Base-by-base conservation (phyloP, 352 stramenopile species). In the Phytophthora quininea region DNA sequence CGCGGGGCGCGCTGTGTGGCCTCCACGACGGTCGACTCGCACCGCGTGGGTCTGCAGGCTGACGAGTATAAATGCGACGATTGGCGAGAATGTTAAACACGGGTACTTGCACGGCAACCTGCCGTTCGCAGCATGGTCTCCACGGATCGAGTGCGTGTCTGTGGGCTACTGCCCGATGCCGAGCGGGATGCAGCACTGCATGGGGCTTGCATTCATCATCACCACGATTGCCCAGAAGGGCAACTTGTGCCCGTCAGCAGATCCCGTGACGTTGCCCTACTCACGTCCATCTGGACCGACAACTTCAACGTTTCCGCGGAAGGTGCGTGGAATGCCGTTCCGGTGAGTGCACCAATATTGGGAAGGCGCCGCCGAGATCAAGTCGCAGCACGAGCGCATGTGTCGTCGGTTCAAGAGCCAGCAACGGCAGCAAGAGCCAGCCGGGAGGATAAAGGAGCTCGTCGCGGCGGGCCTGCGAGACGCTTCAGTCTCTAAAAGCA, bases 351-450 rank as follows among this genome's bases (percentile, higher is more conserved):
- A 14, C 19, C 42, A 48, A 48, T 48, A 48, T 29, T n/a, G n/a
- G 11, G 42, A 14, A 48, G 42, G 7, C 42, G 7, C 5, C 10
- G 35, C 35, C 5, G 35, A 5, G 35, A 40, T 40, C 35, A 5
- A 40, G 5, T 40, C 30, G 11, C 12, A 11, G 64, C 58, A 58
- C 45, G 62, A 75, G 53, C 56, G 51, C 62, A 30, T 74, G 66
- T 53, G 35, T 40, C 35, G 35, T 10, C 35, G 35, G 35, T 4
- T 49, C 43, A 40, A 49, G 45, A 66, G 59, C 51, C 50, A 60
- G 59, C 40, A 37, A 15, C 47, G 10, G 15, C 11, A 11, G 43
- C 43, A 49, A 27, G 14, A 49, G 6, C 15, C 3, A 14, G 19
- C 40, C 10, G 40, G 8, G 40, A 47, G 40, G 9, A 5, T n/a